These are phyloP conservation scores for Fusarium coffeatum DNA, from an alignment of 2,329 filamentous ascomycete genomes.

Conservation along the genomic window DNA sequence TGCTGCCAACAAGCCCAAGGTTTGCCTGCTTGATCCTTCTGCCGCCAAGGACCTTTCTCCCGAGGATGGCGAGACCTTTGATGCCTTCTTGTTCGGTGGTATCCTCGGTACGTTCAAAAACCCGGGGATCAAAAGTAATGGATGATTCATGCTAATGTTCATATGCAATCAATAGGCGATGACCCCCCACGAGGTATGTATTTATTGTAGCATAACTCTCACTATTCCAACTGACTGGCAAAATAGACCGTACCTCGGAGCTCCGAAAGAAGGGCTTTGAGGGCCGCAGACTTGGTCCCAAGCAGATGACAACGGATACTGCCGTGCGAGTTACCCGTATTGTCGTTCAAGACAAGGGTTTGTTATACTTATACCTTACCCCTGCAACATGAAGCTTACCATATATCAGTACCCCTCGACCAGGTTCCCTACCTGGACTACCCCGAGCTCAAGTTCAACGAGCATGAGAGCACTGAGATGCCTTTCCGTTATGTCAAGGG, in stretches of 20 bases:
- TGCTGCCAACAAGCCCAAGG: constrained; percentile 74
- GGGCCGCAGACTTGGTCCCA: constrained; percentile 86
- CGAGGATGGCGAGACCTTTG: constrained; percentile 83
- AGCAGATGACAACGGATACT: constrained; percentile 99
- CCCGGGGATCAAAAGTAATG: not conserved
- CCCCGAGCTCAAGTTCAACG: constrained; percentile 88
- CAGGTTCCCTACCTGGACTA: constrained; percentile 86
- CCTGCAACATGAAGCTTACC: constrained; percentile 19
- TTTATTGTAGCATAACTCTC: not conserved
- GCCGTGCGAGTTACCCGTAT: constrained; percentile 93
- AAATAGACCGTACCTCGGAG: constrained; percentile 90
- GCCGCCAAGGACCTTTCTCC: constrained; percentile 85
- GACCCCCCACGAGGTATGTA: constrained; percentile 87
- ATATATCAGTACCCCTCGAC: constrained; percentile 74
- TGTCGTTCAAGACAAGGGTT: constrained; percentile 86
- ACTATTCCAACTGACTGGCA: constrained; percentile 25
- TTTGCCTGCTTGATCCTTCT: constrained; percentile 90
- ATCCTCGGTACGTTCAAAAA: constrained; percentile 77
- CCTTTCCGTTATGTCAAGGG: constrained; percentile 94
- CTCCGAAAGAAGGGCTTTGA: constrained; percentile 92
- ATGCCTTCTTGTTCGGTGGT: constrained; percentile 94
- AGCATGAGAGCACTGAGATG: constrained; percentile 96
- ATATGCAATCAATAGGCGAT: constrained; percentile 70
- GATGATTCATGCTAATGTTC: constrained; percentile 25
- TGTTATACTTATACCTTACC: constrained; percentile 42